Evolutionary conservation across 2,329 filamentous ascomycete species (phyloP), one percentile per base, ranked within the genome.

Genomic region (Ilyonectria destructans): DNA sequence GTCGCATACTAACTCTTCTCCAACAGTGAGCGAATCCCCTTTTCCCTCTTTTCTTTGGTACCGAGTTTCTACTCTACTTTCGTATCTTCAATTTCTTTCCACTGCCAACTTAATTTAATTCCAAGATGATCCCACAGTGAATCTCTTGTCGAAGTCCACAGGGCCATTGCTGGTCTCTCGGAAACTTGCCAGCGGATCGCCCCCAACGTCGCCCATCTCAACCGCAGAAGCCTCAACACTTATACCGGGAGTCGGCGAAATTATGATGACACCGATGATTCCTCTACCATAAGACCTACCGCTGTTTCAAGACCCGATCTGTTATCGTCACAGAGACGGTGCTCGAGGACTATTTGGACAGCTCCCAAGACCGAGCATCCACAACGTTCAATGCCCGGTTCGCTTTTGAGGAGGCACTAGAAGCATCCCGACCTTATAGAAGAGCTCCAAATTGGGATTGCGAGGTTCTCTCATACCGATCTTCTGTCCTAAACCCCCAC

Each of bases 121-220:
- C 57, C 51, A 26, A 59, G 2, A 45, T 13, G 12, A 37, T 12
- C 15, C 17, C 13, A 33, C 46, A 60, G 46, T 21, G 58, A 60
- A 52, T 60, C 58, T 13, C 9, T 60, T 2, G n/a, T 60, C 17
- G 46, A 60, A 43, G 33, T 60, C 23, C 31, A 60, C 7, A 52
- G 52, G 52, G 46, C 46, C 21, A 60, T 60, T 23, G 58, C 29
- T 26, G 33, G 46, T 15, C 58, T 60, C 46, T 10, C 58, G 4
- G 58, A 52, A 12, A 60, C 52, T 31, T 60, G 46, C 13, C 33
- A 43, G 9, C 33, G 58, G 13, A 60, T 60, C 19, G 58, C 58
- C 43, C 58, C 58, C 21, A 60, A 60, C 58, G 58, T 60, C 17
- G 46, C 58, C 10, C 46, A 60, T 43, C 33, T 60, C 33, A 60